phyloP scores from a whole-genome alignment of 2,329 filamentous ascomycete genomes.

The Calonectria ilicicola region DNA sequence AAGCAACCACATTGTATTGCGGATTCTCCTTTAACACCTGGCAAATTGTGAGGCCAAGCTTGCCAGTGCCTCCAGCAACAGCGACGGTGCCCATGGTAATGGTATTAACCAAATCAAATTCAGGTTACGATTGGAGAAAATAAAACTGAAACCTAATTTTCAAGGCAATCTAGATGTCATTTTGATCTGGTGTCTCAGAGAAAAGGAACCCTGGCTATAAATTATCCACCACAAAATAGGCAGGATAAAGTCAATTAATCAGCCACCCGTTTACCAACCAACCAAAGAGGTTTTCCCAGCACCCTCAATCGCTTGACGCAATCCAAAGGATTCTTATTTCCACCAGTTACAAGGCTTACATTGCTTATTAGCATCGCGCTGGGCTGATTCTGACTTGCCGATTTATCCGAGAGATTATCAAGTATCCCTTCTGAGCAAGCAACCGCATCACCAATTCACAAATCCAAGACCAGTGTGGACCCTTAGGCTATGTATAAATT shows the following conservation, averaged over 20 bases:
- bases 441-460: too few relatives aligned
- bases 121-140: not conserved
- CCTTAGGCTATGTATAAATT: too few relatives aligned
- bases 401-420: not conserved
- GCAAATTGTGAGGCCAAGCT: not conserved
- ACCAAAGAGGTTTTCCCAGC: not conserved
- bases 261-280: not conserved
- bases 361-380: not conserved
- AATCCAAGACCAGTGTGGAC: too few relatives aligned
- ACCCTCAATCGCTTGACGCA: not conserved
- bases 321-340: not conserved
- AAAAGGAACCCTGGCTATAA: not conserved
- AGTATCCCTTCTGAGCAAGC: too few relatives aligned
- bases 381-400: not conserved
- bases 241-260: not conserved
- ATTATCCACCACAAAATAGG: not conserved
- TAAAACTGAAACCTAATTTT: not conserved
- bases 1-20: not conserved
- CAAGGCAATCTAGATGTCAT: not conserved
- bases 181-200: not conserved
- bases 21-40: not conserved
- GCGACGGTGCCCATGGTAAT: not conserved
- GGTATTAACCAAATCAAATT: not conserved
- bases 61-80: not conserved
- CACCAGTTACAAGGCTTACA: not conserved